Percentiles rank a stretch among this genome's conserved stretches.
These are phyloP conservation scores for Lactifluus echinatus DNA, from an alignment of 768 basidiomycete species.

Conservation along the genomic window DNA sequence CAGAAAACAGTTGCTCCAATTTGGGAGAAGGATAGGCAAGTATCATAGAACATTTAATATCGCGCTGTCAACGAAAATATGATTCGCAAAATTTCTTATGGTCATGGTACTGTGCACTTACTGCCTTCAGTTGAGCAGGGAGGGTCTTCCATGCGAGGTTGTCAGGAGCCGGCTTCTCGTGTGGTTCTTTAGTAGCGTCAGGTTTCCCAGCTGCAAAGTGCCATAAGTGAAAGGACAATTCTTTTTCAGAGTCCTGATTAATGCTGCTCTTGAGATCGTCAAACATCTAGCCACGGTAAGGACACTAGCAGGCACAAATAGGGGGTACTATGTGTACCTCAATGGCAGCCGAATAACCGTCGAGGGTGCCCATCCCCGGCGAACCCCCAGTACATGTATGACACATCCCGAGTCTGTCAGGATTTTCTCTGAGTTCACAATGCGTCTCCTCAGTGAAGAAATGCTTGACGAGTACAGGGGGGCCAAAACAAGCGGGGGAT, in stretches of 20 bases:
- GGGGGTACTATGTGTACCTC: not conserved
- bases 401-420: not conserved
- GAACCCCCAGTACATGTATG: not conserved
- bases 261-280: not conserved
- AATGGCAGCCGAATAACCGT: not conserved
- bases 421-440: not conserved
- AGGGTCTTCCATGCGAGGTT: not conserved
- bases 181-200: not conserved
- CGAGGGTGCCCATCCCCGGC: not conserved
- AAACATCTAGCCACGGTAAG: not conserved
- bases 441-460: not conserved
- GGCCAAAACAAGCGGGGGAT: not conserved
- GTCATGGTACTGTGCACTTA: not conserved
- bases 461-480: not conserved
- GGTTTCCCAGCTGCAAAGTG: not conserved
- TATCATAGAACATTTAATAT: not conserved
- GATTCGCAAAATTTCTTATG: not conserved
- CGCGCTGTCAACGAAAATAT: not conserved
- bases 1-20: not conserved
- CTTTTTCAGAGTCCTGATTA: not conserved
- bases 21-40: not conserved
- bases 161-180: not conserved
- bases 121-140: not conserved
- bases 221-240: not conserved
- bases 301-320: not conserved